Evolutionary conservation across 108 stramenopile species (phyloP), one percentile per base, ranked within the genome.

Genomic region (Poteriospumella lacustris): DNA sequence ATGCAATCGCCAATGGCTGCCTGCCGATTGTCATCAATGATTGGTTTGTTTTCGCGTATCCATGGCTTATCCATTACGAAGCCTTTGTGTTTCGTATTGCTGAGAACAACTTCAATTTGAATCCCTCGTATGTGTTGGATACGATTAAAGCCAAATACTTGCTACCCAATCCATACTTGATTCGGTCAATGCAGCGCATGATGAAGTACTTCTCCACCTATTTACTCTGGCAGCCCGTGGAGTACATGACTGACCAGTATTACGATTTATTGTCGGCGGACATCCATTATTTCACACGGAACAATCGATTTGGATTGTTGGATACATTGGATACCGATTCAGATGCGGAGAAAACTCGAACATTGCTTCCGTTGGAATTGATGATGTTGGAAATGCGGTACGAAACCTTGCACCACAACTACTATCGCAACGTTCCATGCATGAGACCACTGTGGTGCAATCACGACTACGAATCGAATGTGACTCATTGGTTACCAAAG

Each of bases 11-110:
- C 31, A 3, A 38, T 34, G 41, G 31, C 5, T 73, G 70, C 42
- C 9, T 73, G 12, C 70, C 70, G 5, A 24, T 73, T 5, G 5
- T 73, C 28, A 38, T 73, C 12, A 42, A 9, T 42, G 70, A 73
- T 24, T 73, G 70, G 70, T 38, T 52, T 34, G 70, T 73, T 12
- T 38, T 38, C 47, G 31, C n/a, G 9, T 73, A 33, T 73, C 3
- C 9, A 5, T 73, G 5, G 5, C 12, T 73, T 5, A 34, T 73
- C 5, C 70, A 24, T 42, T 73, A 38, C 5, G 12, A 44, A 56
- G 12, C 3, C 12, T 73, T 73, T 73, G 70, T 38, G 5, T 29
- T 5, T 3, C 70, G 70, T 34, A 38, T 73, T 3, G 12, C 19
- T 26, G 70, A 73, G 31, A 33, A 73, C 5, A 31, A 52, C 41